Base-by-base conservation (phyloP, 1,284 basidiomycete genomes). In the Waitea zeae region DNA sequence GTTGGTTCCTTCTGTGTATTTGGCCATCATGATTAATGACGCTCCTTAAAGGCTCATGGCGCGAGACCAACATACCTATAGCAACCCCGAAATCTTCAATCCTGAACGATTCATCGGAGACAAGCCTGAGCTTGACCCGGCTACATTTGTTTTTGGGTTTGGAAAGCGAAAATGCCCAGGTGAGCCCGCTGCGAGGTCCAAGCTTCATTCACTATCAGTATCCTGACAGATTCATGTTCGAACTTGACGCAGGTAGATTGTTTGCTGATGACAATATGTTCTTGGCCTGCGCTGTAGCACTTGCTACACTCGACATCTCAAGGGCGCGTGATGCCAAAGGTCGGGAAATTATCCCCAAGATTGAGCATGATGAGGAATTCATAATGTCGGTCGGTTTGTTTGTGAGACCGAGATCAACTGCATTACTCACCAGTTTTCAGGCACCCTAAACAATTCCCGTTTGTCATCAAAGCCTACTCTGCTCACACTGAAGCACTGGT, bases 231-330 rank as follows among this genome's bases (percentile, higher is more conserved):
- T n/a, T n/a, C n/a, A n/a, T n/a, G n/a, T n/a, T n/a, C n/a, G n/a
- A n/a, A n/a, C n/a, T n/a, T n/a, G n/a, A n/a, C n/a, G 27, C 34
- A 11, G 37, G 37, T 12, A 34, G n/a, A 31, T 14, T 38, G 38
- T 38, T 55, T 18, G 54, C 54, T 1, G 44, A 50, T 20, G 41
- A 47, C 12, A 43, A 45, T 2, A 36, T 57, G n/a, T 57, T 44
- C 41, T 41, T 56, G 28, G 38, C 49, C 1, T 34, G 54, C 15
- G 49, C 47, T 0, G 48, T 44, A 6, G 41, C 48, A 1, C 37
- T 54, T 9, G 47, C 52, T 5, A 39, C 41, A 12, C 52, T 49
- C 41, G 42, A 51, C 13, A 46, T 57, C 19, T 31, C 39, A 3
- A 49, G 50, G 24, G 40, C 46, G 12, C 27, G 37, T 3, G 48